Conservation (phyloP, 2,329 filamentous ascomycete species). For the Epichloe scottii region DNA sequence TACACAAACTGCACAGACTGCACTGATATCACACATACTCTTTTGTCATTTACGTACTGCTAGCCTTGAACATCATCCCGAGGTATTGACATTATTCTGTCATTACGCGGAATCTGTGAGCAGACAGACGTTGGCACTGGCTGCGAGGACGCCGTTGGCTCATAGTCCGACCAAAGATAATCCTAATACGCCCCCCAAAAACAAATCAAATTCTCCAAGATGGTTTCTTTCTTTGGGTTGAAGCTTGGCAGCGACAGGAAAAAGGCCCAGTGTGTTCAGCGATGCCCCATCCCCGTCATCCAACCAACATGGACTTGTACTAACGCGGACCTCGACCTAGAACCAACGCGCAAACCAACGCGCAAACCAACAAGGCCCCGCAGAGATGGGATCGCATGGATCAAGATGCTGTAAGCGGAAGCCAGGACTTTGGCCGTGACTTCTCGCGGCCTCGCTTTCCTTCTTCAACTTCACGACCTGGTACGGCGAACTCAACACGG, state of each 20-base stretch:
- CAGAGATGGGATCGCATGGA: constrained; percentile 20
- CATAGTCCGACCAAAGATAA: background rate
- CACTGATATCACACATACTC: background rate
- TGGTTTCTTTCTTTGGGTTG: constrained; percentile 49
- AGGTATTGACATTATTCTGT: background rate
- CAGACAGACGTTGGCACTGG: background rate
- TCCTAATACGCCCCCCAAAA: background rate
- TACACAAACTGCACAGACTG: background rate
- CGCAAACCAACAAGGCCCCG: constrained; percentile 10
- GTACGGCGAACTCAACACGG: constrained; percentile 25
- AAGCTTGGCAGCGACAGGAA: constrained; percentile 44
- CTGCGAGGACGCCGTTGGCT: background rate
- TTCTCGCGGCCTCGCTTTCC: constrained; percentile 22
- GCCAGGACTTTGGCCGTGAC: constrained; percentile 25
- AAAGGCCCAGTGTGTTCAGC: constrained; percentile 31
- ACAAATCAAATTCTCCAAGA: constrained; percentile 13
- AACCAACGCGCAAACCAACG: constrained; percentile 7
- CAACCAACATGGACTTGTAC: background rate
- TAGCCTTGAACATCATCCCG: background rate
- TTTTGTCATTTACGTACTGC: no score
- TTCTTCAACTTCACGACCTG: constrained; percentile 21
- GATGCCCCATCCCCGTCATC: constrained; percentile 6
- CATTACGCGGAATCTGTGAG: background rate
- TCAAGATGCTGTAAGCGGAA: constrained; percentile 20
- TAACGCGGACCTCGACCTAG: constrained; percentile 1